Evolutionary conservation across 2,329 filamentous ascomycete genomes (phyloP).

Genomic region (Penicillium sp.): DNA sequence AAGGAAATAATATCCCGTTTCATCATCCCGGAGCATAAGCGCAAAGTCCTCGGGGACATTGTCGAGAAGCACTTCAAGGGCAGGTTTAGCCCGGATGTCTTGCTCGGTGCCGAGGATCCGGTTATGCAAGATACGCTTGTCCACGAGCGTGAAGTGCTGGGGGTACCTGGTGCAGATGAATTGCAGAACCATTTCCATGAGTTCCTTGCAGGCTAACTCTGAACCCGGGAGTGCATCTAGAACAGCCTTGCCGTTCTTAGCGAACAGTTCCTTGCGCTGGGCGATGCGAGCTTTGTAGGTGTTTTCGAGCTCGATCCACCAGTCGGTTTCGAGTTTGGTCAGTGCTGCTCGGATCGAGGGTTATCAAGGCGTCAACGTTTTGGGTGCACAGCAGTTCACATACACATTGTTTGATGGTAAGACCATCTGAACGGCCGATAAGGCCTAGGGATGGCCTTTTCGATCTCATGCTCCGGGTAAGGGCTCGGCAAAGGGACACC

Average conservation of each 20-base stretch:
- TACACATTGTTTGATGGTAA: slow-evolving; percentile 92
- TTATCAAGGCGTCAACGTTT: not conserved
- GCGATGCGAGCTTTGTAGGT: slow-evolving; percentile 69
- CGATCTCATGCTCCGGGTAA: slow-evolving; percentile 67
- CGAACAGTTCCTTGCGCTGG: slow-evolving; percentile 67
- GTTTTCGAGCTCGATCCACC: slow-evolving; percentile 85
- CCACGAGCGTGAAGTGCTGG: slow-evolving; percentile 65
- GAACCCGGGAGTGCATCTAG: slow-evolving; percentile 71
- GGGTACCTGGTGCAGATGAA: slow-evolving; percentile 80
- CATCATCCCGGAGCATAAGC: slow-evolving; percentile 70
- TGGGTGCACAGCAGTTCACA: slow-evolving; percentile 35
- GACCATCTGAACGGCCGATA: slow-evolving; percentile 81
- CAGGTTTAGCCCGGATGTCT: slow-evolving; percentile 62
- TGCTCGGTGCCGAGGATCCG: slow-evolving; percentile 65
- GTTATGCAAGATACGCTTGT: slow-evolving; percentile 66
- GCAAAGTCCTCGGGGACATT: slow-evolving; percentile 85
- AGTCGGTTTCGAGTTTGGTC: slow-evolving; percentile 76
- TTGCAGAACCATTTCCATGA: slow-evolving; percentile 84
- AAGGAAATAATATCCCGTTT: slow-evolving; percentile 72
- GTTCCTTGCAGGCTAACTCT: slow-evolving; percentile 77
- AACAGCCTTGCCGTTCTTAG: slow-evolving; percentile 63
- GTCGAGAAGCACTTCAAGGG: slow-evolving; percentile 70
- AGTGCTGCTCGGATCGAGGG: slow-evolving; percentile 56
- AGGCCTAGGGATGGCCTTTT: slow-evolving; percentile 68
- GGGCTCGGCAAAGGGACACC: slow-evolving; percentile 71